Evolutionary conservation across 23 red algal genomes (phyloP).

Genomic region (Rhodosorus marinus): DNA sequence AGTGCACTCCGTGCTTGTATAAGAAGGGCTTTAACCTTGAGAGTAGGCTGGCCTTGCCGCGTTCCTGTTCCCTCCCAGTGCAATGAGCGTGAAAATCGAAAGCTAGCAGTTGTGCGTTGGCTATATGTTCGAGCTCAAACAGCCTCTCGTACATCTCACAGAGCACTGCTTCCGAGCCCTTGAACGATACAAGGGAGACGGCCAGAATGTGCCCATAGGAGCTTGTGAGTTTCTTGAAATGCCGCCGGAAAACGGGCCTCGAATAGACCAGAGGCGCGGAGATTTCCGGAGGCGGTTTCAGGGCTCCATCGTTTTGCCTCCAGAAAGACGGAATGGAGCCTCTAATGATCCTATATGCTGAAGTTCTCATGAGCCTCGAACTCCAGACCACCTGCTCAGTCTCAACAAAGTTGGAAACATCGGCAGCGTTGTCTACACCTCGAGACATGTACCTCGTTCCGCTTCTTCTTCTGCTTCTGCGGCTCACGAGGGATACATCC

Average conservation of each 20-base stretch:
- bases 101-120: conserved; percentile 47
- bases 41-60: conserved; percentile 44
- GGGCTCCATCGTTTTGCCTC: conserved; percentile 87
- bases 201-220: conserved; percentile 40
- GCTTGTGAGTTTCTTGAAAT: conserved; percentile 37
- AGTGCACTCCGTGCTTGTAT: too few species aligned
- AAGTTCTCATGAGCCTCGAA: conserved; percentile 1
- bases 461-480: too few species aligned
- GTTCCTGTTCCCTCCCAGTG: conserved; percentile 82
- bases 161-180: conserved; percentile 58
- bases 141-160: conserved; percentile 56
- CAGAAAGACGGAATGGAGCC: conserved; percentile 92
- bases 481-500: too few species aligned
- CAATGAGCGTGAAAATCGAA: conserved; percentile 97
- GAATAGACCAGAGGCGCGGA: conserved; percentile 30
- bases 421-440: too few species aligned
- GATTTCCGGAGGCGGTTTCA: conserved; percentile 68
- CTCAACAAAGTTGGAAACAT: too few species aligned
- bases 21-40: conserved; percentile 18
- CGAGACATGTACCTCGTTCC: too few species aligned
- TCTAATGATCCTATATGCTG: conserved; percentile 52
- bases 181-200: conserved; percentile 68
- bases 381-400: too few species aligned
- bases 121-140: conserved; percentile 55
- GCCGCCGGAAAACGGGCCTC: conserved; percentile 42